Base-by-base conservation (phyloP, 768 basidiomycete species). In the Cyclocybe aegerita region DNA sequence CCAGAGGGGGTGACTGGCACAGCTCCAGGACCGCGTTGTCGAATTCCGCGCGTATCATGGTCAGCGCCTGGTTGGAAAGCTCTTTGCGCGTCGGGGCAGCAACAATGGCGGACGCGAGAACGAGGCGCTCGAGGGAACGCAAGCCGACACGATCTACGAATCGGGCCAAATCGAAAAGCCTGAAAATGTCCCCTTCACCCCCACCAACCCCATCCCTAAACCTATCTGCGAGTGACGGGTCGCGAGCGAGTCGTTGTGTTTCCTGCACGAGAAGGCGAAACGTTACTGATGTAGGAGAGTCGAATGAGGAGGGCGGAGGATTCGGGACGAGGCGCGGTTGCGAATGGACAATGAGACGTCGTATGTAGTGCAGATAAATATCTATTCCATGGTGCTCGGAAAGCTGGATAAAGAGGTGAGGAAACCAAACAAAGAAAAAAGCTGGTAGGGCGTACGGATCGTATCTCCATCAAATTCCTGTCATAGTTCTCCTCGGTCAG, bases 401-500 rank as follows among this genome's bases (percentile, higher is more conserved):
- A 62, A 98, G 83, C 96, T 98, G 70, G 42, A 63, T 32, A 55
- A 54, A 35, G 52, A 60, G 45, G 50, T 40, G 17, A 43, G 43
- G 39, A 32, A 49, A 34, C 17, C 39, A 35, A 40, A 39, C 23
- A 39, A 15, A 49, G 53, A 46, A 52, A 46, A 61, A 56, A 52
- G 43, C 47, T 36, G 51, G 50, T 48, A 12, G 40, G 34, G 79
- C 93, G 60, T 65, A 98, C 96, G 50, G 91, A 92, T 65, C 93
- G 87, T 62, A 99, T 97, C 75, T 99, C 95, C 49, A 83, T 74
- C 66, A 94, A 88, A 71, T 97, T 93, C 65, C 91, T 83, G 65
- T 92, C 91, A 67, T 93, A 99, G 72, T 93, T 94, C 62, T 98
- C 96, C 73, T 98, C 96, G 52, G 92, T 93, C 54, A 98, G 83